These are phyloP conservation scores for Scenedesmus sp. DNA, from an alignment of 163 green algal genomes.

Conservation along the genomic window DNA sequence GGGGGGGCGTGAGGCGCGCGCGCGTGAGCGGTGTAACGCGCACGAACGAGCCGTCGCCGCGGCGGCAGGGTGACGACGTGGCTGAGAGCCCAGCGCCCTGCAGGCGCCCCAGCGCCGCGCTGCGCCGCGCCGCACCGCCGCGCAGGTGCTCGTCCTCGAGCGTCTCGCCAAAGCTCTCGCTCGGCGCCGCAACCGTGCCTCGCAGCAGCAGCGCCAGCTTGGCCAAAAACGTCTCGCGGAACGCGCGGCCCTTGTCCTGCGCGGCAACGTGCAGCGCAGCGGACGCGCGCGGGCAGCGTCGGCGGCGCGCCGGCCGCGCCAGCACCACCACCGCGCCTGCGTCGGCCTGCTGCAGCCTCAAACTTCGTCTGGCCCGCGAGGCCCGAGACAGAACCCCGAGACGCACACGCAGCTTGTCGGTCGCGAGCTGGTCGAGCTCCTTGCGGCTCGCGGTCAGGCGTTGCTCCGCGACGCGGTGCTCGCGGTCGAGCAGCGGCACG, in stretches of 20 bases:
- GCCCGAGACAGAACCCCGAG: not conserved
- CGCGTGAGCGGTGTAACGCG: too few relatives aligned
- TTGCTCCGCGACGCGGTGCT: constrained; percentile 77
- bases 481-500: constrained; percentile 92
- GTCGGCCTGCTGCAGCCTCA: not conserved
- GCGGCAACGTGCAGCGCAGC: too few relatives aligned
- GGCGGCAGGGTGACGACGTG: too few relatives aligned
- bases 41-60: too few relatives aligned
- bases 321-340: too few relatives aligned
- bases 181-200: constrained; percentile 85
- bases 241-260: constrained; percentile 87
- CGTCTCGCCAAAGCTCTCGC: constrained; percentile 95
- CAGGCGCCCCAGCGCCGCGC: too few relatives aligned
- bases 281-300: too few relatives aligned
- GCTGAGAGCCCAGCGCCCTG: too few relatives aligned
- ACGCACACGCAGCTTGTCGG: constrained; percentile 78
- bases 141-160: constrained; percentile 94
- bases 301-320: too few relatives aligned
- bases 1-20: too few relatives aligned
- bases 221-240: constrained; percentile 88
- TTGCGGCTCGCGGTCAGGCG: constrained; percentile 70
- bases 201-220: constrained; percentile 88
- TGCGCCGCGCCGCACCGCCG: constrained; percentile 75
- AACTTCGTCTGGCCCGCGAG: not conserved
- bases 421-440: constrained; percentile 79